These are phyloP conservation scores for Colletotrichum sp. DNA, from an alignment of 2,329 filamentous ascomycete species.

Conservation along the genomic window DNA sequence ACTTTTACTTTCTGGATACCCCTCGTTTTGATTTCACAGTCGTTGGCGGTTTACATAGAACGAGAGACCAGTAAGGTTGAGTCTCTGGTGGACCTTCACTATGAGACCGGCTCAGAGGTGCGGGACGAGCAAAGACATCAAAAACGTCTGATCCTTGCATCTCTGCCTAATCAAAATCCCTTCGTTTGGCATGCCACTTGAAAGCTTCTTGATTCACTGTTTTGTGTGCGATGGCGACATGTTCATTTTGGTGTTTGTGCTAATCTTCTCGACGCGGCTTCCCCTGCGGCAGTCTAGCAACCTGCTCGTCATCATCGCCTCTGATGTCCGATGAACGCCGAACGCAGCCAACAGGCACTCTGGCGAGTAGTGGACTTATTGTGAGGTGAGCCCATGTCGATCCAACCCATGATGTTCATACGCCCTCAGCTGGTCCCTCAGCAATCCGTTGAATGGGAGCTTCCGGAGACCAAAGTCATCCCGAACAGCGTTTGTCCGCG, in stretches of 20 bases:
- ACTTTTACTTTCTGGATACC: background rate
- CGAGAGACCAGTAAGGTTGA: background rate
- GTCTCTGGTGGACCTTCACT: background rate
- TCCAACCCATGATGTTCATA: background rate
- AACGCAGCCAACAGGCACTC: background rate
- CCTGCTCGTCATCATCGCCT: background rate
- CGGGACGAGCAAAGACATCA: background rate
- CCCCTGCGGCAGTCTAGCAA: background rate
- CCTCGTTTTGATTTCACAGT: background rate
- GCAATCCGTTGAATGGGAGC: background rate
- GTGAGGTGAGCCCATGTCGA: background rate
- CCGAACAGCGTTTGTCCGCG: background rate
- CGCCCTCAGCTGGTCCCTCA: background rate
- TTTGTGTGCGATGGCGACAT: background rate
- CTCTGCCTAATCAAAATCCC: background rate
- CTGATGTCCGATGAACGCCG: background rate
- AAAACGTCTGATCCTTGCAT: background rate
- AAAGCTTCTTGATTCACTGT: background rate
- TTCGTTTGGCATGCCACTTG: background rate
- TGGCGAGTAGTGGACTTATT: background rate
- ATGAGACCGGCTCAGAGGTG: background rate
- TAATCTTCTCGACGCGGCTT: background rate
- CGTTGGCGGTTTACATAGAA: background rate
- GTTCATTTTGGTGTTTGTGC: background rate
- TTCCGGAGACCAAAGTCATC: background rate